phyloP scores from a whole-genome alignment of 2,329 filamentous ascomycete species.

The Diaporthe humulicola region DNA sequence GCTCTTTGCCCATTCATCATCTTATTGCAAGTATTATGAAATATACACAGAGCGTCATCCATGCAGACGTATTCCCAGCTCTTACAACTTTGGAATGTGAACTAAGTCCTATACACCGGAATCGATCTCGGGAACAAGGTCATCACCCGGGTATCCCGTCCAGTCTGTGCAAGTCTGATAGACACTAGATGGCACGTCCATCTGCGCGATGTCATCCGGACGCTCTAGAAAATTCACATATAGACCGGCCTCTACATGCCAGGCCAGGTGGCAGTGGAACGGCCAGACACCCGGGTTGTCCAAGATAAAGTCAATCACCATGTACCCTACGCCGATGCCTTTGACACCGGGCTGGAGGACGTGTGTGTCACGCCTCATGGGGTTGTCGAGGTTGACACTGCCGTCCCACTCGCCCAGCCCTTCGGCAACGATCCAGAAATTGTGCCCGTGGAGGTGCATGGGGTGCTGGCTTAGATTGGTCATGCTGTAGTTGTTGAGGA shows the following conservation, averaged over 20 bases:
- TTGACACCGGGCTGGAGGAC: neutral
- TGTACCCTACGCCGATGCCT: neutral
- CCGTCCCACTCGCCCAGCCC: neutral
- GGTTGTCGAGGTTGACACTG: neutral
- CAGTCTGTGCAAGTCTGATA: neutral
- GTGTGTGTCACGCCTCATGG: neutral
- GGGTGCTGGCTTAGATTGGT: neutral
- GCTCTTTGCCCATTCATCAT: too few species aligned
- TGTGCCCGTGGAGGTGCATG: neutral
- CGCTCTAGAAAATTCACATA: neutral
- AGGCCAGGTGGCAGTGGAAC: neutral
- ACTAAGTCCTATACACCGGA: neutral
- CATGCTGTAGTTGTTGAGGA: neutral
- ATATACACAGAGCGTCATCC: neutral
- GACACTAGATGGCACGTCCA: neutral
- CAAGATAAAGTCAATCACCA: neutral
- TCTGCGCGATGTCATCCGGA: neutral
- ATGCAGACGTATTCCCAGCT: neutral
- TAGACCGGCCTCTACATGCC: neutral
- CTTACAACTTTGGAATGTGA: neutral
- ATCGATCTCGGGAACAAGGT: neutral
- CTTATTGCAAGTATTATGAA: too few species aligned
- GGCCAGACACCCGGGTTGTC: neutral
- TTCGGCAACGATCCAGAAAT: neutral
- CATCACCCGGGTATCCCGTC: neutral